Evolutionary conservation across 495 filamentous ascomycete species (phyloP).

Genomic region (Talaromyces thailandensis): DNA sequence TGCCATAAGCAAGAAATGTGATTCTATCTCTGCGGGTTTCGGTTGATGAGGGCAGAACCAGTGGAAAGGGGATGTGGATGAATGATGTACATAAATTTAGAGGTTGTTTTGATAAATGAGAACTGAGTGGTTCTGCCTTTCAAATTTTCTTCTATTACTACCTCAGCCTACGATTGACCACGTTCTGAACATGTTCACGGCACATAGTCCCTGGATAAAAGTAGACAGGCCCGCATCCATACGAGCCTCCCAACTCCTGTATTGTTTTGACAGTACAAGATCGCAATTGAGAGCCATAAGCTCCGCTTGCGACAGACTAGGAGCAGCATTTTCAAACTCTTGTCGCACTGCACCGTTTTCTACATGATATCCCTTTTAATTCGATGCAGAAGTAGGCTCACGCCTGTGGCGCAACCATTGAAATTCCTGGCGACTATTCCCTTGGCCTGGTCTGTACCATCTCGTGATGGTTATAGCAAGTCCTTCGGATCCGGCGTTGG

Average conservation of each 20-base stretch:
- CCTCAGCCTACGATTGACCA: not conserved
- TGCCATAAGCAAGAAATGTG: not conserved
- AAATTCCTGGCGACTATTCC: not conserved
- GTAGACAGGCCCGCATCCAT: not conserved
- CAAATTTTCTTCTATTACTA: not conserved
- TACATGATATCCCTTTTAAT: not conserved
- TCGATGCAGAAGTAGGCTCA: not conserved
- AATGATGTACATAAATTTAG: not conserved
- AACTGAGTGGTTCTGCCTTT: not conserved
- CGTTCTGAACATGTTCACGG: not conserved
- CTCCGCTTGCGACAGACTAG: not conserved
- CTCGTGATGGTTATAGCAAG: not conserved
- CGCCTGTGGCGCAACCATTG: not conserved
- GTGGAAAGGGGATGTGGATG: not conserved
- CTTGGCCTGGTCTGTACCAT: not conserved
- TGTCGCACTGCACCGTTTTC: not conserved
- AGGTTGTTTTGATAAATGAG: not conserved
- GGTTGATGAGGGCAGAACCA: not conserved
- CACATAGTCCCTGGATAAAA: not conserved
- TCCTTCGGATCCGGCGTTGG: not conserved
- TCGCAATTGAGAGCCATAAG: not conserved
- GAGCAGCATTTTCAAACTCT: not conserved
- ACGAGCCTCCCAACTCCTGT: not conserved
- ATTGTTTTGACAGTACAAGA: not conserved
- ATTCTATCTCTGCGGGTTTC: not conserved